Percentiles rank a stretch among this genome's conserved stretches.
Conservation (phyloP, 2,329 filamentous ascomycete species). For the Aspergillus persii region DNA sequence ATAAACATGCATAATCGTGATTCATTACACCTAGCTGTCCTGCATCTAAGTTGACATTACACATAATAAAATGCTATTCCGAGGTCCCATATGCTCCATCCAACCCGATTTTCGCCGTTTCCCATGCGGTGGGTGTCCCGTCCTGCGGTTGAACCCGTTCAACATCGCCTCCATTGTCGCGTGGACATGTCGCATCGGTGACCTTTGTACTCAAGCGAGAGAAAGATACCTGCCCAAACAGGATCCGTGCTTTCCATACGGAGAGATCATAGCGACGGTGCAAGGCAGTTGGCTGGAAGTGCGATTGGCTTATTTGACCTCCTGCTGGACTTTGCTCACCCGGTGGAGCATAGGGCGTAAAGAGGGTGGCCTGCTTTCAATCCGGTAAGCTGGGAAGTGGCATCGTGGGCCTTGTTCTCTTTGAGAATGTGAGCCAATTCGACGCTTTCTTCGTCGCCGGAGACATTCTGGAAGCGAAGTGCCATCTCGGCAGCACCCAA, state of each 20-base stretch:
- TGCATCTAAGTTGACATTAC: slow-evolving; percentile 19
- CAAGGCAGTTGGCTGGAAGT: background rate
- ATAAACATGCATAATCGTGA: slow-evolving; percentile 5
- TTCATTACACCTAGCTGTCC: slow-evolving; percentile 18
- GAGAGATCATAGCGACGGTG: background rate
- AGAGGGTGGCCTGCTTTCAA: slow-evolving; percentile 74
- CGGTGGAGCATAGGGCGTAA: slow-evolving; percentile 71
- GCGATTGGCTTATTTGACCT: slow-evolving; percentile 34
- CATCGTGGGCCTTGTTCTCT: slow-evolving; percentile 67
- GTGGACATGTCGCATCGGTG: slow-evolving; percentile 25
- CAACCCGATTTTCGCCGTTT: slow-evolving; percentile 33
- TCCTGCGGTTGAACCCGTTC: slow-evolving; percentile 24
- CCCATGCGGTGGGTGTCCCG: slow-evolving; percentile 28
- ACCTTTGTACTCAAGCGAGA: too few species aligned
- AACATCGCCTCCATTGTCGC: slow-evolving; percentile 16
- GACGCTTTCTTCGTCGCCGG: slow-evolving; percentile 83
- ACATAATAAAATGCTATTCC: slow-evolving; percentile 19
- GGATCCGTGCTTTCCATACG: too few species aligned
- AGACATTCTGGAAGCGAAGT: slow-evolving; percentile 91
- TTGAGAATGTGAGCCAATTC: slow-evolving; percentile 85
- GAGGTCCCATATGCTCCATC: slow-evolving; percentile 21
- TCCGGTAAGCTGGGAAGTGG: slow-evolving; percentile 78
- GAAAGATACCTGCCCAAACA: too few species aligned
- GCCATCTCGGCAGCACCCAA: slow-evolving; percentile 86
- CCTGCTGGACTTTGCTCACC: slow-evolving; percentile 75